These are phyloP conservation scores for Boletus edulis DNA, from an alignment of 768 basidiomycete species.

Conservation along the genomic window DNA sequence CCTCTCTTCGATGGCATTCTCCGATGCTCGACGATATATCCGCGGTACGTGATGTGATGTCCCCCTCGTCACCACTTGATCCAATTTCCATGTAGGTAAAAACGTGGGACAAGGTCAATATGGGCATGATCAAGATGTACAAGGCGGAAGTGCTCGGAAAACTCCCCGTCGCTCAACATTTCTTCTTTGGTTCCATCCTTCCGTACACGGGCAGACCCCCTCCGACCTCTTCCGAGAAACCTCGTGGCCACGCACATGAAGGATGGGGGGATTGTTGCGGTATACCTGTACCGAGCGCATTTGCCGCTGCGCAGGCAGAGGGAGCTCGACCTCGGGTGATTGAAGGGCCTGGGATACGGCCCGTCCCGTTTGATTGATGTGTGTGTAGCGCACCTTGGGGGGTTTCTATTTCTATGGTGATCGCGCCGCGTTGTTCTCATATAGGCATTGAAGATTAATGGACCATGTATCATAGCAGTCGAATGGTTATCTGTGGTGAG, in stretches of 20 bases:
- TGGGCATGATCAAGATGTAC: slow-evolving; percentile 98
- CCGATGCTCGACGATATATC: slow-evolving; percentile 99
- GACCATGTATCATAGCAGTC: too few relatives aligned
- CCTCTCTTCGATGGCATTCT: slow-evolving; percentile 95
- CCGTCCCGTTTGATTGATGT: slow-evolving; percentile 76
- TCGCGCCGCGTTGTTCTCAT: too few relatives aligned
- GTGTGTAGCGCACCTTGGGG: too few relatives aligned
- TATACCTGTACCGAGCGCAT: slow-evolving; percentile 79
- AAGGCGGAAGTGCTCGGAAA: slow-evolving; percentile 92
- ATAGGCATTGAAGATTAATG: too few relatives aligned
- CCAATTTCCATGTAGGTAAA: slow-evolving; percentile 49
- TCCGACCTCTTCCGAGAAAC: slow-evolving; percentile 26
- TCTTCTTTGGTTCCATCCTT: slow-evolving; percentile 85
- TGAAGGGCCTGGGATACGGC: slow-evolving; percentile 62
- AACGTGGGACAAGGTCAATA: slow-evolving; percentile 95
- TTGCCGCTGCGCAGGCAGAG: slow-evolving; percentile 65
- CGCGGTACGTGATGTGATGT: slow-evolving; percentile 43
- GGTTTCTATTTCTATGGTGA: too few relatives aligned
- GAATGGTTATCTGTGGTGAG: too few relatives aligned
- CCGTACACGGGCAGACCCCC: slow-evolving; percentile 60
- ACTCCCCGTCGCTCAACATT: slow-evolving; percentile 94
- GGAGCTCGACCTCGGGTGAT: slow-evolving; percentile 38
- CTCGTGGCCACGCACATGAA: slow-evolving; percentile 34
- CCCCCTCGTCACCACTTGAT: not conserved
- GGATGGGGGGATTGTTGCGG: slow-evolving; percentile 94